Base-by-base conservation (phyloP, 352 stramenopile species). In the Phytophthora cajani region DNA sequence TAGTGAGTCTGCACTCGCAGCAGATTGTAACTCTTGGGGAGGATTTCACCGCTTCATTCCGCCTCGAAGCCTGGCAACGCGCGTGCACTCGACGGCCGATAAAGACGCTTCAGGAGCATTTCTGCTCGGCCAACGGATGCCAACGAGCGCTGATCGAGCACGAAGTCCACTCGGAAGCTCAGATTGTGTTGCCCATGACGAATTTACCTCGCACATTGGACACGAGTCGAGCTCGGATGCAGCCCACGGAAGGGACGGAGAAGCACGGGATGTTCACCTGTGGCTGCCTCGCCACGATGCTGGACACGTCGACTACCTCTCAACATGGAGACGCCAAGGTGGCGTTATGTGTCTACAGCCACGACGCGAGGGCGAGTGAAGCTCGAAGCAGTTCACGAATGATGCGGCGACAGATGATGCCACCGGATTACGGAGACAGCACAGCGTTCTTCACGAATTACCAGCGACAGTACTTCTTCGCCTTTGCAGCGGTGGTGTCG, bases 201-300 rank as follows among this genome's bases (percentile, higher is more conserved):
- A 94, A 95, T 53, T 50, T 92, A 27, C 86, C 88, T 12, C 76
- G 81, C 16, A 88, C 88, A 5, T 56, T 95, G 10, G 88, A 95
- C 36, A 36, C 71, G 14, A 85, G 81, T 52, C 72, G 88, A 10
- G 81, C 71, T 10, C 65, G 38, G 5, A 69, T 80, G 33, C 64
- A 83, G 25, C 82, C 88, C 2, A 55, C 64, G 0, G 64, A 80
- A 17, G 88, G 86, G 0, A 57, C 77, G 0, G 88, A 95, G 64
- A 88, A 87, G 49, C 82, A 83, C 10, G 86, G 86, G 0, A 60
- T 51, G 0, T 92, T 85, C 52, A 83, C 84, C 0, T 85, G 74
- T 19, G 61, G 75, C 19, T 93, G 85, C 36, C 66, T 95, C 12
- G 76, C 85, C 1, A 79, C 80, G 0, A 91, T 95, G 80, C 36